Evolutionary conservation across 163 green algal genomes (phyloP), one percentile per base, ranked within the genome.

Genomic region (Scenedesmus sp.): DNA sequence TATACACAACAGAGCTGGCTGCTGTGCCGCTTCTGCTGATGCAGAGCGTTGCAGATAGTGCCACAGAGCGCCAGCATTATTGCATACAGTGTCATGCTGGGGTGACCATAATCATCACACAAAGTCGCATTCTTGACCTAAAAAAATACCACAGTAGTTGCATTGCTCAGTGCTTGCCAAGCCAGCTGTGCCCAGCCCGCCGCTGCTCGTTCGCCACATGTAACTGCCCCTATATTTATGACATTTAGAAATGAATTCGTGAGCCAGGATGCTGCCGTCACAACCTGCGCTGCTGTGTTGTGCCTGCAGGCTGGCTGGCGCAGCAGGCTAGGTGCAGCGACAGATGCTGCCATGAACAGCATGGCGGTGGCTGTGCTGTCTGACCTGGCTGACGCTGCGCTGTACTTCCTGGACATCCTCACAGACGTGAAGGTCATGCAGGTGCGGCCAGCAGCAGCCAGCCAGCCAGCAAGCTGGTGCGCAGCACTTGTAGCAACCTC

Each of bases 401-500:
- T 84, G 34, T 84, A 84, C 76, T 84, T 84, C 20, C 76, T 84
- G 76, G 76, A 84, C 76, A 84, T 84, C 16, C 46, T 59, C 76
- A 84, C 76, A 55, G 76, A 84, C 76, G 46, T 84, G 3, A 84
- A 56, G 46, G 76, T 84, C 12, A 70, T 70, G 62, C 62, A 70
- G 62, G 62, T 70, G 12, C 3, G 62, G 62, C 62, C 62, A 70
- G 12, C 62, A 70, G 62, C 62, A 70, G 62, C 34, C 34, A 46
- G 34, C 34, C 34, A 46, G 34, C 34, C 62, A 70, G 10, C 62
- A 70, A 15, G 2, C 20, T 12, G 2, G 20, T 18, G 20, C 62
- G 9, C 62, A 70, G 62, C 62, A 18, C 3, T 10, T 70, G 62
- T 15, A 70, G 62, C 62, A 70, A 15, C 10, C 62, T 5, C 62